Evolutionary conservation across 2,329 filamentous ascomycete species (phyloP).

Genomic region (Lachnellula subtilissima): DNA sequence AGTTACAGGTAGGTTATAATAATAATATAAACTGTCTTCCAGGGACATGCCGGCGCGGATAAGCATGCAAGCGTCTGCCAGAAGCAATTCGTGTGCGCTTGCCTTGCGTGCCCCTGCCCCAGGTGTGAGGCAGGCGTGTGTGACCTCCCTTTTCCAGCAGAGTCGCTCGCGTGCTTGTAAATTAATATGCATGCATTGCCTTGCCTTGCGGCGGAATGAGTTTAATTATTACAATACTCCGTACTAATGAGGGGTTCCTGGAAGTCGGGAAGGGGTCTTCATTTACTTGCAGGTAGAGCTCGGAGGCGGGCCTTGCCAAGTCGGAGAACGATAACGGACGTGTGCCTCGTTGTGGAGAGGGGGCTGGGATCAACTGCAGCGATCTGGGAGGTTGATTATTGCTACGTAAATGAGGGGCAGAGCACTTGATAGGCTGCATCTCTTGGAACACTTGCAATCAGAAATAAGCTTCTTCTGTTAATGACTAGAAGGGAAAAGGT

Average conservation of each 20-base stretch:
- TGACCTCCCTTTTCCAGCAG: background rate
- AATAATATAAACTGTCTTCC: background rate
- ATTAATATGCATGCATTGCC: background rate
- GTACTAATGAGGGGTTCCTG: background rate
- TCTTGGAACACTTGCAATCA: background rate
- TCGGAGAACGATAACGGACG: background rate
- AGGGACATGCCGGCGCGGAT: background rate
- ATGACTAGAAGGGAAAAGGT: background rate
- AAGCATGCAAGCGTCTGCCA: background rate
- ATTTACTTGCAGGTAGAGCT: background rate
- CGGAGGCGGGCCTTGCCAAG: background rate
- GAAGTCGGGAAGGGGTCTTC: background rate
- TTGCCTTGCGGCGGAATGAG: background rate
- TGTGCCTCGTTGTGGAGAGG: conserved; percentile 10
- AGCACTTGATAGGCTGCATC: conserved; percentile 3
- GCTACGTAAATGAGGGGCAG: conserved; percentile 3
- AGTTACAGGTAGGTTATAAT: background rate
- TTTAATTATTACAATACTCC: too few species aligned
- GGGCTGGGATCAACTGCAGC: background rate
- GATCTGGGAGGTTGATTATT: conserved; percentile 5
- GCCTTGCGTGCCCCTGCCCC: too few species aligned
- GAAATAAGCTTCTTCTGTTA: background rate
- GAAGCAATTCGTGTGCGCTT: background rate
- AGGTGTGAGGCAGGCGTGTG: background rate
- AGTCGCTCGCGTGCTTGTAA: background rate